A percentile compares a stretch with the other conserved stretches of the same genome.
phyloP scores from a whole-genome alignment of 805 yeast genomes.

The Lachancea thermotolerans region DNA sequence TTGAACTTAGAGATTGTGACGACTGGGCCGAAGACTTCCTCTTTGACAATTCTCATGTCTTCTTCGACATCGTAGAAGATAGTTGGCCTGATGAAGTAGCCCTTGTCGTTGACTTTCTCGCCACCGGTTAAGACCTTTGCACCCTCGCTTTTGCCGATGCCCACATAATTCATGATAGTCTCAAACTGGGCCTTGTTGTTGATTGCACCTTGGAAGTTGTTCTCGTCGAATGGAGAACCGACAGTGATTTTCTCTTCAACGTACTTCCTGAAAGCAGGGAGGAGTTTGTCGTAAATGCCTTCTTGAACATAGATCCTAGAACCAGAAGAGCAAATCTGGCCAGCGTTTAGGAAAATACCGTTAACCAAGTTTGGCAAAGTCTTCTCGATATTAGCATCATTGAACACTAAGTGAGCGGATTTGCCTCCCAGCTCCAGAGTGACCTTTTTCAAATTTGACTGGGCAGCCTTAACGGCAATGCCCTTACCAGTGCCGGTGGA shows the following conservation, averaged over 20 bases:
- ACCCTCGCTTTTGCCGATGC: constrained; percentile 60
- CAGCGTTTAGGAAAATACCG: constrained; percentile 74
- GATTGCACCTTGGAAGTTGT: constrained; percentile 71
- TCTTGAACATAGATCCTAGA: constrained; percentile 74
- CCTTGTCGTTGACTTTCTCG: constrained; percentile 54
- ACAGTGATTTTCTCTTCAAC: constrained; percentile 51
- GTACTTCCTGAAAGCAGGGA: constrained; percentile 51
- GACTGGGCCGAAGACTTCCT: constrained; percentile 79
- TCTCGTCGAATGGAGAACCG: constrained; percentile 69
- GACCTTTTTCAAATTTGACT: constrained; percentile 68
- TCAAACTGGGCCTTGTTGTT: constrained; percentile 63
- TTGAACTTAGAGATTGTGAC: constrained; percentile 63
- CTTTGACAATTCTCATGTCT: constrained; percentile 56
- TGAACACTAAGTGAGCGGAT: constrained; percentile 68
- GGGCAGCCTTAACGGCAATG: constrained; percentile 64
- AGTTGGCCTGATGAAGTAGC: constrained; percentile 69
- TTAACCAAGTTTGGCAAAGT: constrained; percentile 47
- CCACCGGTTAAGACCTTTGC: constrained; percentile 69
- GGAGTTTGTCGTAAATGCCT: constrained; percentile 56
- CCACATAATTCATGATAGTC: constrained; percentile 61
- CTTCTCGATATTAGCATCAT: constrained; percentile 54
- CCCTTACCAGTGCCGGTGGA: constrained; percentile 69
- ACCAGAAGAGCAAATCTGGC: constrained; percentile 80
- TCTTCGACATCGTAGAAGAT: constrained; percentile 62
- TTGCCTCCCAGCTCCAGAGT: constrained; percentile 82